phyloP scores from a whole-genome alignment of 495 filamentous ascomycete species.

The Endocarpon pusillum region DNA sequence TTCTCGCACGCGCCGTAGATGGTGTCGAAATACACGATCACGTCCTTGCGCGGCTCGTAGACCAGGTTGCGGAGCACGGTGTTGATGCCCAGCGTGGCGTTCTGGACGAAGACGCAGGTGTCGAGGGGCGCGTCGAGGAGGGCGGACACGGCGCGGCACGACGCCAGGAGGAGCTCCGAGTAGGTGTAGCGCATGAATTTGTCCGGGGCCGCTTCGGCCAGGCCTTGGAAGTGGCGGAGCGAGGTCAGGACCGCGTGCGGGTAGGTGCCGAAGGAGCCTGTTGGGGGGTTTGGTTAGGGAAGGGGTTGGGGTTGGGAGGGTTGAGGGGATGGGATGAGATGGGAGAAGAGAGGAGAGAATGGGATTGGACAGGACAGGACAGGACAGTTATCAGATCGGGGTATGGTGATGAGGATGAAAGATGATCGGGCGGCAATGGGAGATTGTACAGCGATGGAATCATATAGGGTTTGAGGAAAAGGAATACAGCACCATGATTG shows the following conservation, averaged over 20 bases:
- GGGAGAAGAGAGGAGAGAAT: neutral
- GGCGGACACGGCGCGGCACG: slow-evolving; percentile 43
- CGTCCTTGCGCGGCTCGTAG: slow-evolving; percentile 36
- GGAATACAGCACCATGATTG: slow-evolving; percentile 50
- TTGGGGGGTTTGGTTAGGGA: neutral
- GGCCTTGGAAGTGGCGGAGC: slow-evolving; percentile 39
- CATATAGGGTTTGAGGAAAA: too few species aligned
- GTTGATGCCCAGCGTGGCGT: slow-evolving; percentile 67
- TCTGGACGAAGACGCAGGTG: slow-evolving; percentile 60
- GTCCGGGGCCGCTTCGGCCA: slow-evolving; percentile 49
- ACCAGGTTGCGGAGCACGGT: slow-evolving; percentile 58
- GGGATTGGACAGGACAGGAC: neutral
- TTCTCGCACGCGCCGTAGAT: slow-evolving; percentile 65
- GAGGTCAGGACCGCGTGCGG: slow-evolving; percentile 40
- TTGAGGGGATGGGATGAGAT: neutral
- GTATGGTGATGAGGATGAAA: slow-evolving; percentile 6
- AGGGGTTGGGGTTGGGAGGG: slow-evolving; percentile 2
- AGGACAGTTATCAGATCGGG: neutral
- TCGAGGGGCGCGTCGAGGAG: slow-evolving; percentile 42
- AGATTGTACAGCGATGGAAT: too few species aligned
- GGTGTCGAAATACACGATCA: slow-evolving; percentile 51
- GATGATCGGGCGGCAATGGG: neutral
- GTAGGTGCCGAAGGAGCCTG: slow-evolving; percentile 67
- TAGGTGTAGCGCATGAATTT: slow-evolving; percentile 50
- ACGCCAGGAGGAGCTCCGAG: slow-evolving; percentile 39